Percentiles rank a stretch among this genome's conserved stretches.
Conservation (phyloP, 2,329 filamentous ascomycete genomes). For the Neonectria ditissima region DNA sequence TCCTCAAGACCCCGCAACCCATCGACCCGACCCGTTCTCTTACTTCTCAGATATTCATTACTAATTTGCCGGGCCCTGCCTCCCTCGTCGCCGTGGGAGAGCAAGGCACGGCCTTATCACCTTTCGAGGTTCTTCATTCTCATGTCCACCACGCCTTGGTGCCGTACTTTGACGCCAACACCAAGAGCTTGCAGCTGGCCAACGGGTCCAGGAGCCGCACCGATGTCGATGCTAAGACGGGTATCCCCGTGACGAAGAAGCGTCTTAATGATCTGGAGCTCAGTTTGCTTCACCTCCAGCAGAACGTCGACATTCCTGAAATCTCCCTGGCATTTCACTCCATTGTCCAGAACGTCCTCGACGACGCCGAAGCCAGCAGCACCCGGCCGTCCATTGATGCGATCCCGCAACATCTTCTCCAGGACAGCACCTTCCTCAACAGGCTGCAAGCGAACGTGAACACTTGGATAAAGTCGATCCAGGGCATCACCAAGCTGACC, state of each 20-base stretch:
- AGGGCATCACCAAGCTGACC: slow-evolving; percentile 93
- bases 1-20: slow-evolving; percentile 89
- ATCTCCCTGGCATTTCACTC: slow-evolving; percentile 89
- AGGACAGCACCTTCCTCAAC: slow-evolving; percentile 93
- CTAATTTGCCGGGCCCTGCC: slow-evolving; percentile 88
- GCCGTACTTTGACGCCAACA: slow-evolving; percentile 97
- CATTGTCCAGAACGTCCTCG: slow-evolving; percentile 85
- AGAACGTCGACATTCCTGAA: slow-evolving; percentile 98
- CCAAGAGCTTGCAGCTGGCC: slow-evolving; percentile 79
- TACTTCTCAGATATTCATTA: slow-evolving; percentile 89
- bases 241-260: slow-evolving; percentile 97
- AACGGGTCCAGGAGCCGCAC: slow-evolving; percentile 77
- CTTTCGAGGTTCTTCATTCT: slow-evolving; percentile 92
- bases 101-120: slow-evolving; percentile 79
- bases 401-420: slow-evolving; percentile 79
- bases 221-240: slow-evolving; percentile 91
- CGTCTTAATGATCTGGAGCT: slow-evolving; percentile 94
- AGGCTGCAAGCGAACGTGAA: slow-evolving; percentile 94
- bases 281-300: slow-evolving; percentile 89
- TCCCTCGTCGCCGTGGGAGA: slow-evolving; percentile 76
- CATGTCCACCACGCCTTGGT: slow-evolving; percentile 91
- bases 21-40: slow-evolving; percentile 87
- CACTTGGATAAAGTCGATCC: slow-evolving; percentile 98
- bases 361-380: slow-evolving; percentile 77
- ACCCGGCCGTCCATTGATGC: slow-evolving; percentile 80